A percentile compares a stretch with the other conserved stretches of the same genome.
These are phyloP conservation scores for Cetraspora pellucida DNA, from an alignment of 192 early-diverging fungal species.

Conservation along the genomic window DNA sequence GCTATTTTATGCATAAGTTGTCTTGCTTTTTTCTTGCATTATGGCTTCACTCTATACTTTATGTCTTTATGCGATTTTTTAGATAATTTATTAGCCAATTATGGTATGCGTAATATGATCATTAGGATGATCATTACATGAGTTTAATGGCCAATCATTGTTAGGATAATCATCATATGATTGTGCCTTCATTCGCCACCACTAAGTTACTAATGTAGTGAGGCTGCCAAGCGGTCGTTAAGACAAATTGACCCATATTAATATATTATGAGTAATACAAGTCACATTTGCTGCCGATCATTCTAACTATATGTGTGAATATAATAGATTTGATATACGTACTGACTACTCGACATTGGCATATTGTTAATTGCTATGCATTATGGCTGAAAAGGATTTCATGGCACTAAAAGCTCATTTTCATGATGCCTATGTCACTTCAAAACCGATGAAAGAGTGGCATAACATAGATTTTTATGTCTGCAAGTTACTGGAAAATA, in stretches of 20 bases:
- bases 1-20: too few species aligned
- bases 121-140: too few species aligned
- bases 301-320: not conserved
- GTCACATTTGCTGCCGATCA: not conserved
- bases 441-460: conserved; percentile 31
- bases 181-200: too few species aligned
- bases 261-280: not conserved
- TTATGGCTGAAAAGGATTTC: conserved; percentile 28
- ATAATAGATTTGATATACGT: conserved; percentile 23
- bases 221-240: conserved; percentile 10
- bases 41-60: too few species aligned
- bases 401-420: conserved; percentile 12
- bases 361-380: conserved; percentile 13
- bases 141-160: too few species aligned
- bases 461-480: conserved; percentile 32
- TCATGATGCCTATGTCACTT: conserved; percentile 30
- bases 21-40: too few species aligned
- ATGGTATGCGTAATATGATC: too few species aligned
- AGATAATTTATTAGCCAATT: too few species aligned
- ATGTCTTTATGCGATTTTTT: too few species aligned
- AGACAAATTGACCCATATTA: conserved; percentile 16
- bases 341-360: conserved; percentile 25
- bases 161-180: too few species aligned
- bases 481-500: conserved; percentile 24
- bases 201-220: too few species aligned